Percentiles rank a stretch among this genome's conserved stretches.
These are phyloP conservation scores for Aspergillus cavernicola DNA, from an alignment of 495 filamentous ascomycete genomes.

Conservation along the genomic window DNA sequence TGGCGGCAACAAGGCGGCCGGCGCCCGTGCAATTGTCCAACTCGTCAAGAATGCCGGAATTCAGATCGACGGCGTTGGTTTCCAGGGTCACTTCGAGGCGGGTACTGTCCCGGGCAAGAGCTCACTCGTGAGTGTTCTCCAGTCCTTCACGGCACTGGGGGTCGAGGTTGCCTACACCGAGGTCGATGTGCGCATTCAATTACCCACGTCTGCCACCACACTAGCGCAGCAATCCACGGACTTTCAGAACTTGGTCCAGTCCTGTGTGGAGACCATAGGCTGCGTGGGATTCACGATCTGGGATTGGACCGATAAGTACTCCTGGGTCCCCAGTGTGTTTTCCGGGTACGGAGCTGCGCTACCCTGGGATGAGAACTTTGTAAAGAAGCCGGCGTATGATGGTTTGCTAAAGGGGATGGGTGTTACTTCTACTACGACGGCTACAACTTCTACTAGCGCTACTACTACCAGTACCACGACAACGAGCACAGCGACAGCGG, in stretches of 20 bases:
- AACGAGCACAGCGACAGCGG: slow-evolving; percentile 15
- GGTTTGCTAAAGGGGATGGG: slow-evolving; percentile 34
- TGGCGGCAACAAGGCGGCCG: slow-evolving; percentile 45
- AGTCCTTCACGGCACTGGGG: slow-evolving; percentile 44
- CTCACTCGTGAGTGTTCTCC: slow-evolving; percentile 46
- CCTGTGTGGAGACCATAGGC: slow-evolving; percentile 51
- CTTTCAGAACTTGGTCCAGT: slow-evolving; percentile 54
- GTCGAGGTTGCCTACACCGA: slow-evolving; percentile 63
- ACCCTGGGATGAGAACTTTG: slow-evolving; percentile 52
- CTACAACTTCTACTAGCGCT: slow-evolving; percentile 21
- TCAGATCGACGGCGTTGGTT: slow-evolving; percentile 62
- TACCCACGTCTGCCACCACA: slow-evolving; percentile 44
- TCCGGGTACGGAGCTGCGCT: slow-evolving; percentile 47
- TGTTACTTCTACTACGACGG: slow-evolving; percentile 26
- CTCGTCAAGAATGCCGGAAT: slow-evolving; percentile 48
- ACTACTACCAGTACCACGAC: slow-evolving; percentile 16
- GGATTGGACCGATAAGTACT: slow-evolving; percentile 60
- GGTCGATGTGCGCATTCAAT: slow-evolving; percentile 54
- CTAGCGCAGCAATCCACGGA: slow-evolving; percentile 54
- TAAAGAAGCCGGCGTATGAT: slow-evolving; percentile 55
- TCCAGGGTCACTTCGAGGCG: slow-evolving; percentile 60
- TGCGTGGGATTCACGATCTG: slow-evolving; percentile 71
- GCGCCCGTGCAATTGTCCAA: slow-evolving; percentile 48
- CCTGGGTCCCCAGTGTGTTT: slow-evolving; percentile 57
- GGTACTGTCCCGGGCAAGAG: slow-evolving; percentile 47